These are phyloP conservation scores for Leptographium radiaticola DNA, from an alignment of 2,329 filamentous ascomycete species.

Conservation along the genomic window DNA sequence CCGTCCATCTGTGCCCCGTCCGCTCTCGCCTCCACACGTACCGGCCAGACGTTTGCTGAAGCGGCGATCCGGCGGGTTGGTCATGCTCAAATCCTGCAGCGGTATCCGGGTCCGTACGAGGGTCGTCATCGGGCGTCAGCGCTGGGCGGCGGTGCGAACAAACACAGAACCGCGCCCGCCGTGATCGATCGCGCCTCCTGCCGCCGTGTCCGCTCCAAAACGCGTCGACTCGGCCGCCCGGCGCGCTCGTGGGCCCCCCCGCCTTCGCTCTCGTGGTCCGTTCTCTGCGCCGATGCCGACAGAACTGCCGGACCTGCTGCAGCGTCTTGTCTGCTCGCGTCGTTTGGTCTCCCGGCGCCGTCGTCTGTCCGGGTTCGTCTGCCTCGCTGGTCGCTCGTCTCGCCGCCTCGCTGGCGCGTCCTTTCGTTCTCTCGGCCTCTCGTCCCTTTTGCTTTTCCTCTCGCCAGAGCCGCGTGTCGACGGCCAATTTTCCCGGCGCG, in stretches of 20 bases:
- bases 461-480: too few relatives aligned
- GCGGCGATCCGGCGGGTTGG: conserved; percentile 46
- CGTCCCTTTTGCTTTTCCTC: too few relatives aligned
- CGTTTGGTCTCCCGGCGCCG: not conserved
- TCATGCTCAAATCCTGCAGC: conserved; percentile 57
- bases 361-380: not conserved
- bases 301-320: too few relatives aligned
- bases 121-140: conserved; percentile 46
- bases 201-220: too few relatives aligned
- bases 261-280: too few relatives aligned
- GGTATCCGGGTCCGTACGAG: conserved; percentile 50
- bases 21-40: conserved; percentile 24
- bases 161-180: not conserved
- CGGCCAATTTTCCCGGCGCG: not conserved
- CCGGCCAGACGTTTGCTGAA: conserved; percentile 52
- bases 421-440: not conserved
- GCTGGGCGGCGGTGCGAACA: not conserved
- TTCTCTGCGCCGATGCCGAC: too few relatives aligned
- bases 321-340: not conserved
- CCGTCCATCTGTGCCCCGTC: not conserved
- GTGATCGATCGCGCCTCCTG: not conserved
- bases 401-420: not conserved
- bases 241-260: too few relatives aligned
- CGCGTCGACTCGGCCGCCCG: too few relatives aligned
- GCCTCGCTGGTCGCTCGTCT: not conserved